These are phyloP conservation scores for Fusarium burgessii DNA, from an alignment of 2,329 filamentous ascomycete genomes.

Conservation along the genomic window DNA sequence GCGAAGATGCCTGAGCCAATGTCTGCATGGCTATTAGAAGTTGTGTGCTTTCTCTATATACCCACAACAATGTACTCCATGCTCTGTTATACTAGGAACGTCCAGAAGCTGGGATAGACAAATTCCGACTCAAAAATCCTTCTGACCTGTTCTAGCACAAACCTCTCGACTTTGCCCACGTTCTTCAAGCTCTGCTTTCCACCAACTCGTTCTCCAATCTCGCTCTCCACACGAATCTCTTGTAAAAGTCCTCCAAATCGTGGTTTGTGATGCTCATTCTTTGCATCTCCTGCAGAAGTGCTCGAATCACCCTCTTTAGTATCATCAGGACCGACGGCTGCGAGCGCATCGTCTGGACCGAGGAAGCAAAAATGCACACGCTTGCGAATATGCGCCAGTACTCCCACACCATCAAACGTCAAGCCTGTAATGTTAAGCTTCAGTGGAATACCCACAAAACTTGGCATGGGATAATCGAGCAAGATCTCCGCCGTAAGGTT, in stretches of 20 bases:
- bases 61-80: conserved; percentile 27
- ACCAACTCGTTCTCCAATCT: conserved; percentile 92
- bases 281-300: conserved; percentile 21
- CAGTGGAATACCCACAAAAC: conserved; percentile 94
- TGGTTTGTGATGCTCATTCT: conserved; percentile 47
- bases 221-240: conserved; percentile 95
- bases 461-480: conserved; percentile 98
- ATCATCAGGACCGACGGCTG: conserved; percentile 69
- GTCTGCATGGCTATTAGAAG: conserved; percentile 11
- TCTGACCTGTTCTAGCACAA: conserved; percentile 95
- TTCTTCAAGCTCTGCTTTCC: conserved; percentile 98
- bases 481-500: conserved; percentile 95
- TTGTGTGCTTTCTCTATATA: conserved; percentile 38
- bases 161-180: conserved; percentile 97
- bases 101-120: conserved; percentile 99
- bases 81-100: conserved; percentile 79
- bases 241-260: conserved; percentile 82
- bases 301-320: conserved; percentile 33
- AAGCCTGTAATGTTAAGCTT: conserved; percentile 95
- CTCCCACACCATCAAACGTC: conserved; percentile 94
- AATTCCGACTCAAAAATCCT: conserved; percentile 99
- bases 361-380: conserved; percentile 94
- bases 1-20: conserved; percentile 23
- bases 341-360: conserved; percentile 88
- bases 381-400: conserved; percentile 90